Conservation (phyloP, 129 eudicot genomes). For the Flaveria trinervia region DNA sequence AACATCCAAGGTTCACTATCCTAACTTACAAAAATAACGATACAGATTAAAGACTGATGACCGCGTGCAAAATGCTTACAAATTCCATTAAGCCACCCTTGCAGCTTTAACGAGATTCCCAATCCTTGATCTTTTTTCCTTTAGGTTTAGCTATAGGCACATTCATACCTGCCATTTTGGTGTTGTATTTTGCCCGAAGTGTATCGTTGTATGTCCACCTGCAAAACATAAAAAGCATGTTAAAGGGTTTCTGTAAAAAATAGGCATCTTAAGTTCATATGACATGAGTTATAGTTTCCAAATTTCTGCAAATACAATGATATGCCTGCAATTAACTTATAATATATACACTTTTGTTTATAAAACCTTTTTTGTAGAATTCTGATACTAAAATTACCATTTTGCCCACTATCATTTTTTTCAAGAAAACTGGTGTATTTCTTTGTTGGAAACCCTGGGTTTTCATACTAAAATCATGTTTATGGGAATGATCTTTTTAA, state of each 20-base stretch:
- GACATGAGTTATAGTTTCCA: not conserved
- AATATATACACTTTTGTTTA: no score
- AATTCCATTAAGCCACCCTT: not conserved
- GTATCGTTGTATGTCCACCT: constrained; percentile 93
- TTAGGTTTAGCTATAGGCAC: constrained; percentile 82
- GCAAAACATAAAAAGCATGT: constrained; percentile 21
- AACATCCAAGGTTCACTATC: no score
- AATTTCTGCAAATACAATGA: not conserved
- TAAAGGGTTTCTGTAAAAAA: not conserved
- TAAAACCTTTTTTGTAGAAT: no score
- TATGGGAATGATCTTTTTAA: no score
- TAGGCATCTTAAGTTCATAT: constrained; percentile 6
- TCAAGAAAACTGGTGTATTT: no score
- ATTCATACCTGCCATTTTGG: constrained; percentile 93
- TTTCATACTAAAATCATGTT: no score
- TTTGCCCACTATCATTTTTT: no score
- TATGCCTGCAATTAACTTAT: no score
- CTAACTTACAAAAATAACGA: not conserved
- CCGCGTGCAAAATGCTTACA: constrained; percentile 21
- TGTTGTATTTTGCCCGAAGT: constrained; percentile 77
- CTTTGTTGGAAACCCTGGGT: no score
- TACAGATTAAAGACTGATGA: not conserved
- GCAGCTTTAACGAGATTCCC: constrained; percentile 57
- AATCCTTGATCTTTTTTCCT: constrained; percentile 92
- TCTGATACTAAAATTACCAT: no score